Conservation (phyloP, 2,329 filamentous ascomycete species). For the Aspergillus fructus region DNA sequence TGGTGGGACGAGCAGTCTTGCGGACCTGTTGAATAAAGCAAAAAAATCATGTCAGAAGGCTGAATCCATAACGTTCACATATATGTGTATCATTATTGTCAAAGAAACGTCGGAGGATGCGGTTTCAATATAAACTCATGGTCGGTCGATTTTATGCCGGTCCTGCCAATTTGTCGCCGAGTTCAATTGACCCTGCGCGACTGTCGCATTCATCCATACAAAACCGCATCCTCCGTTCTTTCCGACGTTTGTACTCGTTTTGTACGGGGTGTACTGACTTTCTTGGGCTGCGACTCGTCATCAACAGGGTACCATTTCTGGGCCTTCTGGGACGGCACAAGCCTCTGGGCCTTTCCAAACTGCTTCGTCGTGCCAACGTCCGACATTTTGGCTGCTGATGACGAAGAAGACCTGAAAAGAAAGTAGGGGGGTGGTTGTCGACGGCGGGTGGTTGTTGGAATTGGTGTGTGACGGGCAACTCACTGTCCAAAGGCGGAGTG, state of each 20-base stretch:
- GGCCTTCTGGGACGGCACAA: conserved; percentile 88
- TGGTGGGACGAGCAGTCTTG: conserved; percentile 86
- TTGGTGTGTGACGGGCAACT: conserved; percentile 41
- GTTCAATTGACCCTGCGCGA: conserved; percentile 23
- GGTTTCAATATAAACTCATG: conserved; percentile 24
- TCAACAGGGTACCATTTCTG: conserved; percentile 99
- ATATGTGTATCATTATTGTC: neutral
- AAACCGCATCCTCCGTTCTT: conserved; percentile 25
- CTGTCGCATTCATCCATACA: conserved; percentile 32
- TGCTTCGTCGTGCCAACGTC: conserved; percentile 73
- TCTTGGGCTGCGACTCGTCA: conserved; percentile 84
- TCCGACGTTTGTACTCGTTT: conserved; percentile 16
- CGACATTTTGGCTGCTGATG: conserved; percentile 55
- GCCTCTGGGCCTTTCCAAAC: conserved; percentile 95
- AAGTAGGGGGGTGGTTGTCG: conserved; percentile 39
- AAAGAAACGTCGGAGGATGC: conserved; percentile 17
- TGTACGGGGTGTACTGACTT: conserved; percentile 68
- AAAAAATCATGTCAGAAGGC: conserved; percentile 27
- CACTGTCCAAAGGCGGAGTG: conserved; percentile 38
- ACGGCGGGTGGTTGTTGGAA: conserved; percentile 42
- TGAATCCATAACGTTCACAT: conserved; percentile 2
- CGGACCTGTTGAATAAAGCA: conserved; percentile 65
- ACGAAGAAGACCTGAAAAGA: conserved; percentile 40
- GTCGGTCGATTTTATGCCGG: conserved; percentile 22
- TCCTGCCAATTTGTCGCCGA: conserved; percentile 15